Conservation (phyloP, 176 grass and related monocot species). For the Miscanthus lutarioriparius region DNA sequence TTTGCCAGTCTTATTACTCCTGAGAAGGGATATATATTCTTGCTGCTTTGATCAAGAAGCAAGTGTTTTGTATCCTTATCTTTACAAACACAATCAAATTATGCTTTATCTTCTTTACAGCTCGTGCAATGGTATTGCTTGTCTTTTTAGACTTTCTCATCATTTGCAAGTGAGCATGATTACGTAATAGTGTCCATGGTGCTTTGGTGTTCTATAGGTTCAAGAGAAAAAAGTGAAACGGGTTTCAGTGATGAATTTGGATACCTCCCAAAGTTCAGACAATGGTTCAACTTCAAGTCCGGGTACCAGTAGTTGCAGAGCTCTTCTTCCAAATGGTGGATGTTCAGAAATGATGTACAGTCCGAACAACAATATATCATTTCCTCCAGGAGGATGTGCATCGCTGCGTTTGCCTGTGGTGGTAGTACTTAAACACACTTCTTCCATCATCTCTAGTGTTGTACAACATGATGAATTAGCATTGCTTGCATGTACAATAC, state of each 20-base stretch:
- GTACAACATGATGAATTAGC: constrained; percentile 16
- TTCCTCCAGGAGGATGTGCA: constrained; percentile 71
- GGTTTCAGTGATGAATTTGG: constrained; percentile 72
- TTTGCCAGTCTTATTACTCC: neutral
- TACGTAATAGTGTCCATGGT: constrained; percentile 19
- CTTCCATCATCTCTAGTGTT: constrained; percentile 39
- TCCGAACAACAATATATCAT: constrained; percentile 38
- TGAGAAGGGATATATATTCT: neutral
- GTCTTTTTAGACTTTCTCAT: constrained; percentile 4
- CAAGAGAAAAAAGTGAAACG: constrained; percentile 92
- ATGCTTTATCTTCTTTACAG: constrained; percentile 21
- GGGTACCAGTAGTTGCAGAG: constrained; percentile 40
- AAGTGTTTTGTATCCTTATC: neutral
- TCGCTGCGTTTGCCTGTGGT: constrained; percentile 87
- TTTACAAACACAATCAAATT: neutral
- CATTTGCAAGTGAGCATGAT: constrained; percentile 4
- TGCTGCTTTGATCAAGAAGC: neutral
- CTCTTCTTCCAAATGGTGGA: constrained; percentile 75
- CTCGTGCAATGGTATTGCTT: constrained; percentile 1
- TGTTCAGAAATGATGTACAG: constrained; percentile 30
- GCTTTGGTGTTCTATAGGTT: constrained; percentile 51
- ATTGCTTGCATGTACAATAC: constrained; percentile 18
- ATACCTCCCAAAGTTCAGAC: constrained; percentile 51
- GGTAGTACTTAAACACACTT: constrained; percentile 52
- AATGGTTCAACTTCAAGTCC: constrained; percentile 37